These are phyloP conservation scores for Phytophthora hibernalis DNA, from an alignment of 352 stramenopile species.

Conservation along the genomic window DNA sequence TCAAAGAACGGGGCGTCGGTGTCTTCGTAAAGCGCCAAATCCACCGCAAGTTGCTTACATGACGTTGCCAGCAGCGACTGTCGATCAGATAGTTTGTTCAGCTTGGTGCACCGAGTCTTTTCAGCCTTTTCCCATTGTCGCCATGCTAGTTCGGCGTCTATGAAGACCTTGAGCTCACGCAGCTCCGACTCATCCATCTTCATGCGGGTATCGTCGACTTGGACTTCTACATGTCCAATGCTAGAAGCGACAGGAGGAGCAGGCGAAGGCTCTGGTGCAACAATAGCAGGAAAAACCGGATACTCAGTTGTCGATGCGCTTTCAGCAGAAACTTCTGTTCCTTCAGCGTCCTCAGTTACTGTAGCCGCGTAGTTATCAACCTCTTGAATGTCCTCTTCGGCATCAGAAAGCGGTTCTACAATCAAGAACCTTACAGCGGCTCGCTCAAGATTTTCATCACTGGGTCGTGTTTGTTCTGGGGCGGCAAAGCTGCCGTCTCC, in stretches of 20 bases:
- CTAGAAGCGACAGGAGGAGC: slow-evolving; percentile 1
- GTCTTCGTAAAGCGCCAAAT: slow-evolving; percentile 55
- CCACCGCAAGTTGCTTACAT: slow-evolving; percentile 48
- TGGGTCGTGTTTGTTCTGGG: slow-evolving; percentile 46
- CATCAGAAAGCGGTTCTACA: slow-evolving; percentile 26
- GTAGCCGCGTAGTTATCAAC: background rate
- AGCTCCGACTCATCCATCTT: slow-evolving; percentile 59
- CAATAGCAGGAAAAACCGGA: background rate
- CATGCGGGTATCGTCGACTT: slow-evolving; percentile 31
- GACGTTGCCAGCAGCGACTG: slow-evolving; percentile 30
- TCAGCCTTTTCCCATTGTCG: slow-evolving; percentile 58
- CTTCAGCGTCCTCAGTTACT: slow-evolving; percentile 1
- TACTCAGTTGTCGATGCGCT: background rate
- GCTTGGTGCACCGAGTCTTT: slow-evolving; percentile 44
- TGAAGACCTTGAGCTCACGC: slow-evolving; percentile 47
- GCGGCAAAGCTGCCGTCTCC: slow-evolving; percentile 23
- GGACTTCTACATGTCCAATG: background rate
- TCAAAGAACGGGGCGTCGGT: slow-evolving; percentile 57
- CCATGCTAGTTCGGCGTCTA: slow-evolving; percentile 55
- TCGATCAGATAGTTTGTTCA: slow-evolving; percentile 38
- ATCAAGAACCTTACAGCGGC: slow-evolving; percentile 48
- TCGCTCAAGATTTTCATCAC: slow-evolving; percentile 43
- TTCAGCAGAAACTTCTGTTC: background rate
- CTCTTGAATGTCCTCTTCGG: slow-evolving; percentile 23
- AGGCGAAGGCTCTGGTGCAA: background rate